These are phyloP conservation scores for Astrothelium subdiscretum DNA, from an alignment of 495 filamentous ascomycete species.

Conservation along the genomic window DNA sequence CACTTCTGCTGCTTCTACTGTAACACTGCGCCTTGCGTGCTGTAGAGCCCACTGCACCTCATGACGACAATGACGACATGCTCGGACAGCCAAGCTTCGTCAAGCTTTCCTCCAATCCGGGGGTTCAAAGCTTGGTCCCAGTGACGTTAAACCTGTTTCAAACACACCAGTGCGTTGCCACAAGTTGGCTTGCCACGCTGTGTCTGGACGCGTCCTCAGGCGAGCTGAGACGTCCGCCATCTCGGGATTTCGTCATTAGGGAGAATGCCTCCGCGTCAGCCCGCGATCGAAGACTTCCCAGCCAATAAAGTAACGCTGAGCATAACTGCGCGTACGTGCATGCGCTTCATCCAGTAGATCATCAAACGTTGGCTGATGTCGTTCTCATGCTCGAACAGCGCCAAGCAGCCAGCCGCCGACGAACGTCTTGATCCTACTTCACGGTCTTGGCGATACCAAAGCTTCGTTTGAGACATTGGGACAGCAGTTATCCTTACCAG, in stretches of 20 bases:
- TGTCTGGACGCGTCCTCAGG: not conserved
- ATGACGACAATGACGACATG: not conserved
- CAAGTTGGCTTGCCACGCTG: not conserved
- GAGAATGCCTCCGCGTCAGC: conserved; percentile 26
- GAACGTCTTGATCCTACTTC: conserved; percentile 76
- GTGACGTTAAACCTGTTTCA: not conserved
- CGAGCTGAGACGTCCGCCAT: not conserved
- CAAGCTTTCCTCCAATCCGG: not conserved
- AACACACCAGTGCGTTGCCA: not conserved
- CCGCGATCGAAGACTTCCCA: conserved; percentile 38
- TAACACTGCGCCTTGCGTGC: no score
- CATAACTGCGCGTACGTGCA: conserved; percentile 29
- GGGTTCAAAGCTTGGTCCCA: not conserved
- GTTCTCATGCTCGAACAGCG: conserved; percentile 12
- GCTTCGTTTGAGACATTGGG: conserved; percentile 60
- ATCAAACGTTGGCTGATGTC: not conserved
- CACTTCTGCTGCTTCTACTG: no score
- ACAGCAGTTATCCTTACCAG: conserved; percentile 61
- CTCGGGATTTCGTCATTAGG: not conserved
- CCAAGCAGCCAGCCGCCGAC: conserved; percentile 33
- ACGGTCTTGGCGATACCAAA: conserved; percentile 77
- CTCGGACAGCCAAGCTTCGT: not conserved
- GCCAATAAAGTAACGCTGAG: conserved; percentile 33
- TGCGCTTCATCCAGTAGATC: not conserved
- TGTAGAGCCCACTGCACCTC: not conserved